Conservation (phyloP, 768 basidiomycete genomes). For the Macrolepiota fuliginosa region DNA sequence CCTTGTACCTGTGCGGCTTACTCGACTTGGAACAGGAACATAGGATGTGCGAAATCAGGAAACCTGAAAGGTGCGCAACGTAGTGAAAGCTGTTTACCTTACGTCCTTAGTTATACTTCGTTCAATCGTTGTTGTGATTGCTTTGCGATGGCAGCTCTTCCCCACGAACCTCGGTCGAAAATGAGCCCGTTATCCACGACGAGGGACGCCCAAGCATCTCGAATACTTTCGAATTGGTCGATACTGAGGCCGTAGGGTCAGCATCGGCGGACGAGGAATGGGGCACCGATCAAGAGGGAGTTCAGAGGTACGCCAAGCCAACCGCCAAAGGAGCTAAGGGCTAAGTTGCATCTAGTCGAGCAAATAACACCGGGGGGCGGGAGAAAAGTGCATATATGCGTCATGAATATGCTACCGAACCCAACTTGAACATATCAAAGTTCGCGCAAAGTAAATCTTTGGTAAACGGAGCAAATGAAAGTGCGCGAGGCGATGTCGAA, state of each 20-base stretch:
- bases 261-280: not conserved
- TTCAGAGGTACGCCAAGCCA: not conserved
- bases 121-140: not conserved
- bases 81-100: not conserved
- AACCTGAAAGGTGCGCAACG: not conserved
- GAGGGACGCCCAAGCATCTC: not conserved
- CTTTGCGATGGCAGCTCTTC: not conserved
- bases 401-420: not conserved
- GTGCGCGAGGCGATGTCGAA: not conserved
- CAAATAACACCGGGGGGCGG: not conserved
- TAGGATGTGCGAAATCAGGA: not conserved
- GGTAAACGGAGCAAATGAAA: not conserved
- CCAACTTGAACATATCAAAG: not conserved
- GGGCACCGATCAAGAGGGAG: not conserved
- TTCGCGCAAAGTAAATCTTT: not conserved
- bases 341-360: not conserved
- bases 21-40: not conserved
- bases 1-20: not conserved
- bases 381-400: slow-evolving; percentile 4
- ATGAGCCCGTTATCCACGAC: not conserved
- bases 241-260: not conserved
- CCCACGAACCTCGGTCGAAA: not conserved
- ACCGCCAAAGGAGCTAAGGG: not conserved
- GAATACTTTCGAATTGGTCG: not conserved
- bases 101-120: not conserved